A percentile compares a stretch with the other conserved stretches of the same genome.
Evolutionary conservation across 345 rosid species (phyloP).

Genomic region (Murraya koenigii): DNA sequence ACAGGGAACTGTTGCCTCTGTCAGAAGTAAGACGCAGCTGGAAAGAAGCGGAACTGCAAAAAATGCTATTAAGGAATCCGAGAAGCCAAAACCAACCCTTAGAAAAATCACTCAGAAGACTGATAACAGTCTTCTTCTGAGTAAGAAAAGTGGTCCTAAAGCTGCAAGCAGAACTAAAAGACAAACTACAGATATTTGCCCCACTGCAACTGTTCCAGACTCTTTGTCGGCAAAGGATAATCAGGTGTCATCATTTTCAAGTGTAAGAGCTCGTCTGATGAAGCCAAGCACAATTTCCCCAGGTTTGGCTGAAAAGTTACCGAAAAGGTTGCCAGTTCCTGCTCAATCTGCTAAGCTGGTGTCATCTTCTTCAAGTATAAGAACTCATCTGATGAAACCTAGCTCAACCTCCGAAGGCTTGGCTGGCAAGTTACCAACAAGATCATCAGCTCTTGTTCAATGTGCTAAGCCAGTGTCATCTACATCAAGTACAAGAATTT

Average conservation of each 20-base stretch:
- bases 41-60: constrained; percentile 1
- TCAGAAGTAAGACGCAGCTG: neutral
- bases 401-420: neutral
- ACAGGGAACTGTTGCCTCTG: constrained; percentile 13
- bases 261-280: neutral
- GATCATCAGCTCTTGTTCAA: neutral
- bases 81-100: constrained; percentile 10
- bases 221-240: constrained; percentile 7
- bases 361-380: neutral
- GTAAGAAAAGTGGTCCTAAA: constrained; percentile 9
- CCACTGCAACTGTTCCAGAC: neutral
- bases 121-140: neutral
- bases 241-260: neutral
- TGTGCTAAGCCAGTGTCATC: neutral
- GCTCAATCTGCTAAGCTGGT: constrained; percentile 8
- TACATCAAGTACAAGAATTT: neutral
- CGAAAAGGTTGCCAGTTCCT: constrained; percentile 1
- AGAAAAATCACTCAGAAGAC: neutral
- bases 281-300: neutral
- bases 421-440: neutral
- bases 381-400: neutral
- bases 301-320: constrained; percentile 5
- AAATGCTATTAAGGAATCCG: neutral
- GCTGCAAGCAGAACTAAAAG: neutral
- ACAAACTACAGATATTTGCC: neutral